Evolutionary conservation across 2,329 filamentous ascomycete species (phyloP).

Genomic region (Chaetomium globosum): DNA sequence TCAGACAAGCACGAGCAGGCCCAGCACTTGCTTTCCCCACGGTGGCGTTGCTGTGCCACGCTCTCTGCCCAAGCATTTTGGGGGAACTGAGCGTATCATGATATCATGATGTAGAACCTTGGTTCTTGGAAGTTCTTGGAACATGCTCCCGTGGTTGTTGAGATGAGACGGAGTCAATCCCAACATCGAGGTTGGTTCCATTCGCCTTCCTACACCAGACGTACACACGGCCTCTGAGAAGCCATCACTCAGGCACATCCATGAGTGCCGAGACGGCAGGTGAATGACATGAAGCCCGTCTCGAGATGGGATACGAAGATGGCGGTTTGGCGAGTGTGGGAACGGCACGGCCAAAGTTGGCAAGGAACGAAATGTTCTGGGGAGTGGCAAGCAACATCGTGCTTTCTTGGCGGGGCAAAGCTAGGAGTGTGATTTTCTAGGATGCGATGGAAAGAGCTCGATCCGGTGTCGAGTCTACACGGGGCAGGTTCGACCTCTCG

Average conservation of each 20-base stretch:
- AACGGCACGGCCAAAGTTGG: neutral
- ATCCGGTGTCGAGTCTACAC: conserved; percentile 36
- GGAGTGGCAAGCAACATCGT: neutral
- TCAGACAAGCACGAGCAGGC: conserved; percentile 20
- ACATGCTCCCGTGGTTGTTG: neutral
- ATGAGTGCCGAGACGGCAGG: conserved; percentile 11
- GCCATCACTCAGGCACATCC: neutral
- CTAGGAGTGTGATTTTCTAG: conserved; percentile 6
- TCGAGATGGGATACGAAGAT: neutral
- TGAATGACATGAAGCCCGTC: neutral
- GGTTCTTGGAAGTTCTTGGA: neutral
- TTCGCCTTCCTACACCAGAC: neutral
- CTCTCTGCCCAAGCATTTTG: neutral
- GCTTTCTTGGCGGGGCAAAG: conserved; percentile 8
- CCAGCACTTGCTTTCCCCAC: conserved; percentile 25
- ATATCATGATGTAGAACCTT: too few relatives aligned
- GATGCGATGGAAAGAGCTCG: conserved; percentile 37
- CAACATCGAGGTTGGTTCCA: neutral
- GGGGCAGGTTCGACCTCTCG: conserved; percentile 11
- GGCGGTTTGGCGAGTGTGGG: neutral
- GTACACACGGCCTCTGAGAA: neutral
- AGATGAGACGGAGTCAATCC: neutral
- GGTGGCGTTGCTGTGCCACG: neutral
- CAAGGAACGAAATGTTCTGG: neutral
- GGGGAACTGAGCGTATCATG: neutral